Evolutionary conservation across 2,329 filamentous ascomycete species (phyloP).

Genomic region (Penicillium sp.): DNA sequence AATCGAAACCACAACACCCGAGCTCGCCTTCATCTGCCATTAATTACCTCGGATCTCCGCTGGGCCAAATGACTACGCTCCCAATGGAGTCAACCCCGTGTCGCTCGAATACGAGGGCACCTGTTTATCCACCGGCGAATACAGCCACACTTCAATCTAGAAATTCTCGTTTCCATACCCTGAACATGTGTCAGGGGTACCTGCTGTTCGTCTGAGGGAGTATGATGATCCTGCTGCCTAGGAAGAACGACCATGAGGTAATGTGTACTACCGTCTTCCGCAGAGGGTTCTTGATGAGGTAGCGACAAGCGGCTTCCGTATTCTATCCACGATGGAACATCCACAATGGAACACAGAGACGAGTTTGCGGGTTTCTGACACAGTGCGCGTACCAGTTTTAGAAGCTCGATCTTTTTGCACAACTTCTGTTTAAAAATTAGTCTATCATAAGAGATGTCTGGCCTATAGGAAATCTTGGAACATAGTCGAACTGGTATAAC

Average conservation of each 20-base stretch:
- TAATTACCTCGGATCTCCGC: background rate
- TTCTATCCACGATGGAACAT: no score
- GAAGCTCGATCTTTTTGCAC: constrained; percentile 1
- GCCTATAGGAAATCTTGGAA: constrained; percentile 11
- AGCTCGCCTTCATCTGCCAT: background rate
- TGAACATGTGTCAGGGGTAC: constrained; percentile 9
- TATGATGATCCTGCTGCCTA: background rate
- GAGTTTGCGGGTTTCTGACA: background rate
- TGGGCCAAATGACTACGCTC: background rate
- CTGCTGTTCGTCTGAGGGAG: constrained; percentile 6
- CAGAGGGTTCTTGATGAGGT: background rate
- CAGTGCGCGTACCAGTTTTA: background rate
- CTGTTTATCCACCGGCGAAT: background rate
- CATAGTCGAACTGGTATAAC: background rate
- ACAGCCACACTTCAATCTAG: background rate
- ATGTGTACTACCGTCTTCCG: constrained; percentile 3
- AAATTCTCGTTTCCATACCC: background rate
- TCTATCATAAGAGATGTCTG: background rate
- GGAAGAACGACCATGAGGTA: constrained; percentile 10
- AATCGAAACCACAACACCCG: background rate
- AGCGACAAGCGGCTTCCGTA: background rate
- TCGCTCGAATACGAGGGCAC: constrained; percentile 9
- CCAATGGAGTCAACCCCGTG: constrained; percentile 1
- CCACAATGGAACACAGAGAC: background rate
- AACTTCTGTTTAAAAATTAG: background rate